Evolutionary conservation across 495 filamentous ascomycete genomes (phyloP), one percentile per base, ranked within the genome.

Genomic region (Neurospora intermedia): DNA sequence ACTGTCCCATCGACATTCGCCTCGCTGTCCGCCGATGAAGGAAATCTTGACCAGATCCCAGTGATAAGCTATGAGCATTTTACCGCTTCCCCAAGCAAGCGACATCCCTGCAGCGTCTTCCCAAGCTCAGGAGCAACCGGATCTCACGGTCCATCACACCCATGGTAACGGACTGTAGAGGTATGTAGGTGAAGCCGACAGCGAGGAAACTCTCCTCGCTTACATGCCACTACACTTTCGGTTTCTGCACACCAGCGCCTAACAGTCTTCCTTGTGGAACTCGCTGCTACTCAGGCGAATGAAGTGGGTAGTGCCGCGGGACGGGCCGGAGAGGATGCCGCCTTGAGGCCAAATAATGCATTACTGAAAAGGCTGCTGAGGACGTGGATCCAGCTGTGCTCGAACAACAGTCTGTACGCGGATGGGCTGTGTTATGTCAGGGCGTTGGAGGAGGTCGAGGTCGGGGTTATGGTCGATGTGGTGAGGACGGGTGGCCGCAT

Each of bases 391-490:
- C 80, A 81, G 74, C 75, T 81, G 11, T 80, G 74, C 54, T 78
- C 77, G 35, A 82, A 82, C 69, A 80, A 82, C 41, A 74, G 75
- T 43, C 74, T 79, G 59, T 82, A 81, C 59, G 80, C 76, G 39
- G 81, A 82, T 72, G 81, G 80, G 43, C 45, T 77, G 16, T 81
- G 76, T 54, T 82, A 80, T 78, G 81, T 77, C 1, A 78, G 78
- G 54, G 75, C 73, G n/a, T 73, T 81, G 76, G 73, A 72, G 35
- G 73, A 78, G 18, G 74, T 72, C 4, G 79, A 80, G 27, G 77
- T 80, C 3, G 74, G 75, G 18, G 79, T 81, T 0, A 72, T 62
- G 69, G 59, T 81, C 15, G 80, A 81, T 72, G 76, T 81, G 16
- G 71, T 78, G 15, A 11, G 38, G 70, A 4, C 1, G 80, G 81